Evolutionary conservation across 805 yeast species (phyloP).

Genomic region (Sugiyamaella qingdaonensis): DNA sequence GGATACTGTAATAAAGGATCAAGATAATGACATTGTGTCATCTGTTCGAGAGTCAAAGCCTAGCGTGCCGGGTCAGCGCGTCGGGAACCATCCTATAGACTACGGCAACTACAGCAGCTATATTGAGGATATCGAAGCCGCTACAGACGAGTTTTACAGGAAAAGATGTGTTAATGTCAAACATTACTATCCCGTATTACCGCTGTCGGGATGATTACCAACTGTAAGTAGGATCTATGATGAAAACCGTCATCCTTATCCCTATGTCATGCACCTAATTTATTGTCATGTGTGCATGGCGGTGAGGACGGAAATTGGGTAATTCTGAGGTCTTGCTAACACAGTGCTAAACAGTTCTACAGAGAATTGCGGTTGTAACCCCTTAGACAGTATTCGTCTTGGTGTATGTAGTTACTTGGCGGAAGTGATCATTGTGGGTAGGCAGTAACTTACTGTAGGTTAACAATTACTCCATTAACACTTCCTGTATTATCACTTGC

Average conservation of each 20-base stretch:
- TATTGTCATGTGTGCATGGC: constrained; percentile 10
- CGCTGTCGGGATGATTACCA: constrained; percentile 2
- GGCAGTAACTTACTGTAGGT: too few relatives aligned
- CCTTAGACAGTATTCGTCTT: too few relatives aligned
- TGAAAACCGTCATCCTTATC: constrained; percentile 19
- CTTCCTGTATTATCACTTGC: too few relatives aligned
- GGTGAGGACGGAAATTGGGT: constrained; percentile 14
- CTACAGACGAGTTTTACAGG: neutral
- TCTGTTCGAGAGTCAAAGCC: neutral
- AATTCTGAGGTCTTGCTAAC: constrained; percentile 12
- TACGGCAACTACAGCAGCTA: neutral
- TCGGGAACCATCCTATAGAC: neutral
- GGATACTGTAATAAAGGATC: neutral
- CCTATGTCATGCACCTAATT: constrained; percentile 11
- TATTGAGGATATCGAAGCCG: neutral
- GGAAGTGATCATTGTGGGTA: too few relatives aligned
- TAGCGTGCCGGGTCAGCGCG: neutral
- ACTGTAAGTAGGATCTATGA: constrained; percentile 6
- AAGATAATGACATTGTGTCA: neutral
- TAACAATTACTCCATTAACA: too few relatives aligned
- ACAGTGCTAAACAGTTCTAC: neutral
- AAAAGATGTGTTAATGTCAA: neutral
- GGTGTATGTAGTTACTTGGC: too few relatives aligned
- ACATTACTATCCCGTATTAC: constrained; percentile 21
- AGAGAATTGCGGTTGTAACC: neutral